Evolutionary conservation across 768 basidiomycete genomes (phyloP), one percentile per base, ranked within the genome.

Genomic region (Postia placenta): DNA sequence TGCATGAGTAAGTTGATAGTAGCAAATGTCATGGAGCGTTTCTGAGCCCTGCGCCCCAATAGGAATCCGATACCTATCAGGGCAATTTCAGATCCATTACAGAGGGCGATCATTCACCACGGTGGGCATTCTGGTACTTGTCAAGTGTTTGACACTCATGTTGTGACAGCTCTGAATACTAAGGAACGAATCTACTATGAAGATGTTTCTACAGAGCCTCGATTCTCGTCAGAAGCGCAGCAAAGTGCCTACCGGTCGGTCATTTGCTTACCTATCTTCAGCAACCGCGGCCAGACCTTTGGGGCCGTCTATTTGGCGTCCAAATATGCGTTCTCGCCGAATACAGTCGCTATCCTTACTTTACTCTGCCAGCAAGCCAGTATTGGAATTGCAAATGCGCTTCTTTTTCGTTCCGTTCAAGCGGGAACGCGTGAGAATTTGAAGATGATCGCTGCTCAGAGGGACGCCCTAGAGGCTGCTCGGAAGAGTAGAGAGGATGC

Each of bases 341-440:
- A 78, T 54, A 79, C 73, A 0, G 69, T 83, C 15, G 82, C 76
- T 1, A 75, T 83, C 49, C 62, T 86, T 46, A 83, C 79, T 1
- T 69, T 85, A 3, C 71, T 86, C 7, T 81, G 79, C 57, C 83
- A 85, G 59, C 85, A 87, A 74, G 83, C 84, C 1, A 83, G 81
- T 51, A 85, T 87, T 49, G 83, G 84, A 39, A 82, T 88, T 33
- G 73, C 83, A 2, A 88, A 87, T 60, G 83, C 84, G 0, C 66
- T 85, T n/a, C 66, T 87, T 42, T 87, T 87, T 67, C 76, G 80
- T 25, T 85, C 83, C 2, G 83, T 88, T 1, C 84, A 86, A 57
- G 74, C 81, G 1, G 84, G 85, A 17, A 87, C 85, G 2, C 70
- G 77, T 54, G 84, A 85, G 57, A 88, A 88, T 56, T 59, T 87